Evolutionary conservation across 2,329 filamentous ascomycete genomes (phyloP).

Genomic region (Ophiostoma triangulosporum): DNA sequence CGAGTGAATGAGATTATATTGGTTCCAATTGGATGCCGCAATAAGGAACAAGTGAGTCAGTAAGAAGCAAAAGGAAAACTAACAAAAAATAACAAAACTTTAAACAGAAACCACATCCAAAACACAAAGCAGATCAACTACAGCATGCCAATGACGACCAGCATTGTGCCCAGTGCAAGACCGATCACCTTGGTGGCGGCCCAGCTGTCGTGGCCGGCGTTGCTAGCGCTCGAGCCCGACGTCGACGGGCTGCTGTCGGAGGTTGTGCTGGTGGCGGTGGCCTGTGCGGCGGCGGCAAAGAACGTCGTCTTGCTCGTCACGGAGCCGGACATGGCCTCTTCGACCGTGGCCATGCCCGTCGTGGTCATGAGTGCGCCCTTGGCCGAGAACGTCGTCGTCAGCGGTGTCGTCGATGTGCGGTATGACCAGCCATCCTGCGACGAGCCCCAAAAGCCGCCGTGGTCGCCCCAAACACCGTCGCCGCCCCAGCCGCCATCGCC

Average conservation of each 20-base stretch:
- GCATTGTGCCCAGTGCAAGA: conserved; percentile 18
- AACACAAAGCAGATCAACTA: conserved; percentile 6
- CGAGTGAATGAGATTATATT: background rate
- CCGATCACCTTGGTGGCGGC: conserved; percentile 16
- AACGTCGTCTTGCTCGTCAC: conserved; percentile 21
- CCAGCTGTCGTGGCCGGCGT: background rate
- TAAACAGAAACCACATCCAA: background rate
- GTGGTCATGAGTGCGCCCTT: conserved; percentile 15
- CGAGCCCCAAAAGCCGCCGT: conserved; percentile 27
- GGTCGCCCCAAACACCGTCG: conserved; percentile 12
- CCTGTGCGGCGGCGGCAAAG: conserved; percentile 3
- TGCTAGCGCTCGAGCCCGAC: background rate
- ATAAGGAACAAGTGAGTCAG: background rate
- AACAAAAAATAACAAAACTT: background rate
- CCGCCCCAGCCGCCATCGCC: conserved; percentile 21
- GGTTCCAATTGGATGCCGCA: background rate
- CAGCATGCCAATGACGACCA: conserved; percentile 19
- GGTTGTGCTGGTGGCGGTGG: background rate
- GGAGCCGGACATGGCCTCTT: conserved; percentile 20
- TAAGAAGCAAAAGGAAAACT: background rate
- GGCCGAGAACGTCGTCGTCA: conserved; percentile 20
- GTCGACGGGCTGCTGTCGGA: background rate
- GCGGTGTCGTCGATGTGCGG: conserved; percentile 21
- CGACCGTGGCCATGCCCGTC: conserved; percentile 19
- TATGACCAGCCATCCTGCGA: conserved; percentile 24